phyloP scores from a whole-genome alignment of 2,329 filamentous ascomycete species.

The Whalleya microplaca region DNA sequence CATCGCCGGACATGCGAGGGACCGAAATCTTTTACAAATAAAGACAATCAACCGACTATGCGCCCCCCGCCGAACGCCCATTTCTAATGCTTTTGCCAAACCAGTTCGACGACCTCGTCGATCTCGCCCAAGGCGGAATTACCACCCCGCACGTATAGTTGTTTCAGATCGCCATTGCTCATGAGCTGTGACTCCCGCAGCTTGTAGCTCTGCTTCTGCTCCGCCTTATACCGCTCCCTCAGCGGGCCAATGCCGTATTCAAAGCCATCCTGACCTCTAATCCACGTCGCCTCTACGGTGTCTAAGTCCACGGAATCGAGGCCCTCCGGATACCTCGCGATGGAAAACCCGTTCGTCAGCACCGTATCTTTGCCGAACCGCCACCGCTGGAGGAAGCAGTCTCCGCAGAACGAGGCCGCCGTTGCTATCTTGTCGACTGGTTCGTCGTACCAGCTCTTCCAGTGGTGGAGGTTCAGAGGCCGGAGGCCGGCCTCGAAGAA shows the following conservation, averaged over 20 bases:
- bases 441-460: conserved; percentile 62
- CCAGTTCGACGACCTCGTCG: conserved; percentile 53
- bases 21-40: no score
- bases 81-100: conserved; percentile 46
- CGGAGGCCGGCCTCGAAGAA: conserved; percentile 62
- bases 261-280: conserved; percentile 49
- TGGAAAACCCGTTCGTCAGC: conserved; percentile 63
- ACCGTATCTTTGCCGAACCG: conserved; percentile 50
- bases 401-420: conserved; percentile 57
- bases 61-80: conserved; percentile 1
- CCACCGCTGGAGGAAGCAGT: conserved; percentile 62
- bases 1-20: no score
- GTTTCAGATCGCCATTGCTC: conserved; percentile 49
- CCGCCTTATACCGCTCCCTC: conserved; percentile 39
- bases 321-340: conserved; percentile 51
- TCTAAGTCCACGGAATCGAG: conserved; percentile 46
- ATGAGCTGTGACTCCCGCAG: conserved; percentile 50
- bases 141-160: conserved; percentile 57
- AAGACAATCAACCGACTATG: conserved; percentile 1
- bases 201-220: conserved; percentile 55
- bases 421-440: conserved; percentile 55
- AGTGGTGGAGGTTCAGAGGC: conserved; percentile 64
- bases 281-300: conserved; percentile 59
- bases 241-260: conserved; percentile 59
- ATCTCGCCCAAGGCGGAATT: conserved; percentile 43